Percentiles rank a stretch among this genome's conserved stretches.
phyloP scores from a whole-genome alignment of 1,284 basidiomycete species.

The Papiliotrema laurentii region DNA sequence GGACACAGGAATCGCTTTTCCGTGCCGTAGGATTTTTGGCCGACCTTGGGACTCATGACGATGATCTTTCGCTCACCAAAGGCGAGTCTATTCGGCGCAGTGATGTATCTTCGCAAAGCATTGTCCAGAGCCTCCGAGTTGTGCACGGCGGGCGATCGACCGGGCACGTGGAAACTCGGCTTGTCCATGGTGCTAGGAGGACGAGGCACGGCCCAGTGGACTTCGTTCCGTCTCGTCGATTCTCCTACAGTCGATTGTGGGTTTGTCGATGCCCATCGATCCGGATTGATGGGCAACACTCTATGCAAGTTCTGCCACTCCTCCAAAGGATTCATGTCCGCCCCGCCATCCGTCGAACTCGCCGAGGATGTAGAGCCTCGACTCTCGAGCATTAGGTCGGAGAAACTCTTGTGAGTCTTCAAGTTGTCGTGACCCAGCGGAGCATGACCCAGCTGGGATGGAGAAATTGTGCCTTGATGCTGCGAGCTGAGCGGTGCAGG shows the following conservation, averaged over 20 bases:
- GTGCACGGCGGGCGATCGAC: not conserved
- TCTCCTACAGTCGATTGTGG: not conserved
- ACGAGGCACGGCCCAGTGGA: not conserved
- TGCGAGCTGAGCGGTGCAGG: slow-evolving; percentile 3
- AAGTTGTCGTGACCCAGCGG: slow-evolving; percentile 18
- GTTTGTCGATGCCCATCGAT: too few species aligned
- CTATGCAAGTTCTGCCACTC: slow-evolving; percentile 14
- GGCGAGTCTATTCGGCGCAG: slow-evolving; percentile 76
- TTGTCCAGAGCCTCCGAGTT: slow-evolving; percentile 10
- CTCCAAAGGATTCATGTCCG: slow-evolving; percentile 13
- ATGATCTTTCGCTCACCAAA: slow-evolving; percentile 90
- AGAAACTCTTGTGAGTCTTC: slow-evolving; percentile 21
- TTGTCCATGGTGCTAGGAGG: not conserved
- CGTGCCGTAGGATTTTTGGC: slow-evolving; percentile 93
- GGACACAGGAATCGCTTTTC: slow-evolving; percentile 97
- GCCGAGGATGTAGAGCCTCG: slow-evolving; percentile 24
- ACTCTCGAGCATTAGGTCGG: slow-evolving; percentile 20
- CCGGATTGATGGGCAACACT: slow-evolving; percentile 2
- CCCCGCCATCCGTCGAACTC: slow-evolving; percentile 22
- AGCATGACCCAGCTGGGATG: slow-evolving; percentile 10
- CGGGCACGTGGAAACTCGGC: not conserved
- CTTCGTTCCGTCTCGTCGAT: not conserved
- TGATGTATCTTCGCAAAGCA: slow-evolving; percentile 57
- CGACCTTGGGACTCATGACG: slow-evolving; percentile 93
- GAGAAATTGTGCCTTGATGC: slow-evolving; percentile 23